Base-by-base conservation (phyloP, 192 early-diverging fungal genomes). In the Allomyces macrogynus region DNA sequence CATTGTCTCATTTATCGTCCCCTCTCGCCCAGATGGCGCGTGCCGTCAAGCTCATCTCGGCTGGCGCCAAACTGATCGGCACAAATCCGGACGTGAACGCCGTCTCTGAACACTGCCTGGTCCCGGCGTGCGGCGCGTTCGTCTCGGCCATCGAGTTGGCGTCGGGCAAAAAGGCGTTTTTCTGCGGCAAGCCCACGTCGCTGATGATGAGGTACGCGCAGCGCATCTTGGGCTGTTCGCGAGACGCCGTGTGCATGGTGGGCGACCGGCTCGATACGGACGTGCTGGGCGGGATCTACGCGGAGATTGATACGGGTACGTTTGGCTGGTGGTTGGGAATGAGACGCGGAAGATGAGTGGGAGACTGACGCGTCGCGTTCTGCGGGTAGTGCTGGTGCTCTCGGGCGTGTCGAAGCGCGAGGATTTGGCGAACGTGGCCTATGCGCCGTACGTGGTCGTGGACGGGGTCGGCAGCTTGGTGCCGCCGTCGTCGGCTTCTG, bases 241-340 rank as follows among this genome's bases (percentile, higher is more conserved):
- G 81, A 65, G 69, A 76, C 32, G 80, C 82, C 32, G 82, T 78
- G 22, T 82, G 80, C 68, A 82, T 84, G 32, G 76, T 84, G 69
- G 82, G 82, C 63, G 82, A 84, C 66, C 78, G 82, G 62, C 82
- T 84, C 80, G 80, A 84, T 69, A 84, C 82, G 62, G 82, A 84
- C 62, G 80, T 83, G 71, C 70, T 83, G 65, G 78, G 77, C 65
- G 81, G 81, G 65, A 76, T 77, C 44, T 75, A 64, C 43, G 80
- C 81, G 24, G 72, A 81, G 69, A 78, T 83, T 65, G 81, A 83
- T 68, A 74, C 76, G 23, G 32, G 32, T 40, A 8, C 32, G 32
- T 40, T n/a, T n/a, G n/a, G n/a, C n/a, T 40, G 32, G 32, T 40
- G 32, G 32, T 8, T 40, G 32, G 32, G 32, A 40, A 40, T 40